Percentiles rank a stretch among this genome's conserved stretches.
These are phyloP conservation scores for Dittrichia graveolens DNA, from an alignment of 129 eudicot genomes.

Conservation along the genomic window DNA sequence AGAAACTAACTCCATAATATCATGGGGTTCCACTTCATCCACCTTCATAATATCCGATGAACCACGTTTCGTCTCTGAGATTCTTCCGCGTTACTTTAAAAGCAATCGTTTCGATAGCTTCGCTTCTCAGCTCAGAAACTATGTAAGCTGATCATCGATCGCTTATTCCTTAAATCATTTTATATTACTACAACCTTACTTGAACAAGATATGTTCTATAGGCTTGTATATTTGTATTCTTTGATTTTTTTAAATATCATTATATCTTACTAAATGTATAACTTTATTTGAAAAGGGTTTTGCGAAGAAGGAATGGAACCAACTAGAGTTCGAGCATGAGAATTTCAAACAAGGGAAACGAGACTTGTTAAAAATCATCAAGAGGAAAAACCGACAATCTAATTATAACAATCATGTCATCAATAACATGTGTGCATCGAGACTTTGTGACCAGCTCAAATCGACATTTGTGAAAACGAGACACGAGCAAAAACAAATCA, in stretches of 20 bases:
- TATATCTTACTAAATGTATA: not conserved
- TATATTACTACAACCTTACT: no score
- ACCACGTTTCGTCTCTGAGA: slow-evolving; percentile 7
- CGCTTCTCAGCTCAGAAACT: slow-evolving; percentile 26
- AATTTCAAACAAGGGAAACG: slow-evolving; percentile 12
- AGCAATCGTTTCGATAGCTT: slow-evolving; percentile 16
- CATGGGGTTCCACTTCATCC: slow-evolving; percentile 21
- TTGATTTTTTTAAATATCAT: not conserved
- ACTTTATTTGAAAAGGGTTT: slow-evolving; percentile 11
- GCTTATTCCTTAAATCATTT: not conserved
- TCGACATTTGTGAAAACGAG: not conserved
- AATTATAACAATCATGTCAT: not conserved
- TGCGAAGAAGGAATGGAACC: slow-evolving; percentile 16
- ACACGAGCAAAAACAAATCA: not conserved
- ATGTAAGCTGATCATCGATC: slow-evolving; percentile 1
- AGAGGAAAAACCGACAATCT: slow-evolving; percentile 8
- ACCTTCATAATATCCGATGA: slow-evolving; percentile 29
- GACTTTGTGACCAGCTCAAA: not conserved
- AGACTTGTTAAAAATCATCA: slow-evolving; percentile 4
- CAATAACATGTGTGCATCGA: not conserved
- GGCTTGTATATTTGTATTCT: not conserved
- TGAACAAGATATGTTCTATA: no score
- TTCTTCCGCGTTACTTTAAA: slow-evolving; percentile 23
- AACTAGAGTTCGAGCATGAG: slow-evolving; percentile 22
- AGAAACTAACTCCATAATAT: slow-evolving; percentile 28